Conservation (phyloP, 495 filamentous ascomycete species). For the Copromyces sp. region DNA sequence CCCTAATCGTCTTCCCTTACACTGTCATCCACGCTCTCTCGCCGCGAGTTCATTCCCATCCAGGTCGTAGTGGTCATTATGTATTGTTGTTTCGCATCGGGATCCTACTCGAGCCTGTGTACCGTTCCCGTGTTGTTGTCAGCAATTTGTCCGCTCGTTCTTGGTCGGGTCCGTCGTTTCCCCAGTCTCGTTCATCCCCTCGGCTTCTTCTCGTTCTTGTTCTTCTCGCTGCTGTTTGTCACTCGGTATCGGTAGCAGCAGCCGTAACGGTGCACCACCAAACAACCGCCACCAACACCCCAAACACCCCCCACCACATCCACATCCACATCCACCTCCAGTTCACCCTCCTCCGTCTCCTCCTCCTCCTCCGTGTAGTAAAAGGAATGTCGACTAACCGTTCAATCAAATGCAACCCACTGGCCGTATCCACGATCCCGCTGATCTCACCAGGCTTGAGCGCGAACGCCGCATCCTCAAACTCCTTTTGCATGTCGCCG, state of each 20-base stretch:
- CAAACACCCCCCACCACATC: not conserved
- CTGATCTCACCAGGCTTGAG: constrained; percentile 79
- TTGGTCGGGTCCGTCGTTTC: not conserved
- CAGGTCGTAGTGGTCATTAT: not conserved
- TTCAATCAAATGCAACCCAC: constrained; percentile 90
- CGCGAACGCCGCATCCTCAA: constrained; percentile 88
- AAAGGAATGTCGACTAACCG: constrained; percentile 46
- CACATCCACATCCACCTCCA: not conserved
- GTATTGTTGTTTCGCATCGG: not conserved
- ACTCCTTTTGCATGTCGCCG: constrained; percentile 98
- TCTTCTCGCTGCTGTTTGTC: not conserved
- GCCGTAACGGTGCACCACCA: not conserved
- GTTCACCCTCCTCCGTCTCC: not conserved
- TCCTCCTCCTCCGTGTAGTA: not conserved
- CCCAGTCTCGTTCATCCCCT: too few species aligned
- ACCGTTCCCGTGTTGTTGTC: not conserved
- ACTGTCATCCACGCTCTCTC: not conserved
- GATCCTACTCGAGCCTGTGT: not conserved
- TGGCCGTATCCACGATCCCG: constrained; percentile 79
- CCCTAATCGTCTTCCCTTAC: not conserved
- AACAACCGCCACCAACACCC: not conserved
- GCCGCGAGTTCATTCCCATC: not conserved
- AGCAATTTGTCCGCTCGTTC: not conserved
- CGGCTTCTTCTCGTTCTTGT: too few species aligned
- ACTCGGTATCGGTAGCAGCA: not conserved